Base-by-base conservation (phyloP, 441 rosid species). In the Cnidoscolus chayamansa region DNA sequence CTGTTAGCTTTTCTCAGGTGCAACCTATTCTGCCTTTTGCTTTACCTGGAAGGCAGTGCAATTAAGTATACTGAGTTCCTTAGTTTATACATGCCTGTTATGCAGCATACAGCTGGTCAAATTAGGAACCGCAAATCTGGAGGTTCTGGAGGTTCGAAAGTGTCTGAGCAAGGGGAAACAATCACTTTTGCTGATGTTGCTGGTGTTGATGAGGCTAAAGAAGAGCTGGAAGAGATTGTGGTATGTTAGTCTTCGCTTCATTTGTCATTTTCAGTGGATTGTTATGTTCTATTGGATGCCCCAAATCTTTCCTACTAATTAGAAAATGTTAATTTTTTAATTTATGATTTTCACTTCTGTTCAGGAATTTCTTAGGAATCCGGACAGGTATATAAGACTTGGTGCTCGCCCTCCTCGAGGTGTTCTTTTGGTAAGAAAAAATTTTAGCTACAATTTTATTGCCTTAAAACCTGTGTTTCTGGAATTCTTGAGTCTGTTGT, bases 381-480 rank as follows among this genome's bases (percentile, higher is more conserved):
- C 99, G 54, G 98, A 95, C 63, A 89, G 73, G 84, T 95, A 95
- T 51, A 67, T 79, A 56, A 87, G 96, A 45, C 81, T 95, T 64
- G 99, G 99, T 72, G 99, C 99, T 60, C 97, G 99, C 60, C 99
- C 98, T 80, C 99, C 99, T 43, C 91, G 97, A 57, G 99, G 99
- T 66, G 97, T 95, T 78, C 89, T 95, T 50, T 79, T 95, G 97
- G 99, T 95, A 82, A 84, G 98, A 81, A 6, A 76, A 77, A 56
- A 35, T 8, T 54, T 51, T 40, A n/a, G 40, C 53, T n/a, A 19
- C 16, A 43, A 45, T 3, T 68, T 40, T 35, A 15, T 48, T 62
- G 35, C 45, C 45, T 25, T 17, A 20, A 48, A 48, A 1, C 2
- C 15, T 5, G 1, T 55, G 20, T 55, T 57, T 30, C 15, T 57